phyloP scores from a whole-genome alignment of 2,329 filamentous ascomycete species.

The Bimuria novae-zelandiae region DNA sequence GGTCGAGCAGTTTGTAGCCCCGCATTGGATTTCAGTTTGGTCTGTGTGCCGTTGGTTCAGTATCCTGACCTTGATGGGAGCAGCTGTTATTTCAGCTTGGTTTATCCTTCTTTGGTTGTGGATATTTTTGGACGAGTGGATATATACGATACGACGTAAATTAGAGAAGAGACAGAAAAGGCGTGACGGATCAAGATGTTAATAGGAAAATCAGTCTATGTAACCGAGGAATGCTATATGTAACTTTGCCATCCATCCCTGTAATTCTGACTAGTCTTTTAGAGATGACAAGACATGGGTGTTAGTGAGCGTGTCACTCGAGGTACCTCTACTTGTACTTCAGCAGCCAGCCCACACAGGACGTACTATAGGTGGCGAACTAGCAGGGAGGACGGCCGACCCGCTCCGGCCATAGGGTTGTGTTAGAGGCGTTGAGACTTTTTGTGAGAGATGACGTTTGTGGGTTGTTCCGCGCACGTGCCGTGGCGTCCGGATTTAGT shows the following conservation, averaged over 20 bases:
- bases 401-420: too few relatives aligned
- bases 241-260: too few relatives aligned
- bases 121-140: constrained; percentile 27
- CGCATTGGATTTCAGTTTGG: constrained; percentile 13
- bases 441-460: too few relatives aligned
- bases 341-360: neutral
- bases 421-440: too few relatives aligned
- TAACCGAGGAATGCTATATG: too few relatives aligned
- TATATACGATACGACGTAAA: constrained; percentile 20
- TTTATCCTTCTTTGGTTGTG: constrained; percentile 26
- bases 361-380: neutral
- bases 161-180: constrained; percentile 1
- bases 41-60: constrained; percentile 25
- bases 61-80: constrained; percentile 20
- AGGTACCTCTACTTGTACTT: neutral
- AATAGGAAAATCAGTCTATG: neutral
- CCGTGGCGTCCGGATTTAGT: too few relatives aligned
- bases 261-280: neutral
- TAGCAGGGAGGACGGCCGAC: neutral
- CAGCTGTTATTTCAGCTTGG: constrained; percentile 17
- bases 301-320: neutral
- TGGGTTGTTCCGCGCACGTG: too few relatives aligned
- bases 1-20: constrained; percentile 15
- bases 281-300: neutral
- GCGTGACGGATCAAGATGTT: too few relatives aligned